Evolutionary conservation across 2,329 filamentous ascomycete genomes (phyloP).

Genomic region (Gaeumannomyces sp.): DNA sequence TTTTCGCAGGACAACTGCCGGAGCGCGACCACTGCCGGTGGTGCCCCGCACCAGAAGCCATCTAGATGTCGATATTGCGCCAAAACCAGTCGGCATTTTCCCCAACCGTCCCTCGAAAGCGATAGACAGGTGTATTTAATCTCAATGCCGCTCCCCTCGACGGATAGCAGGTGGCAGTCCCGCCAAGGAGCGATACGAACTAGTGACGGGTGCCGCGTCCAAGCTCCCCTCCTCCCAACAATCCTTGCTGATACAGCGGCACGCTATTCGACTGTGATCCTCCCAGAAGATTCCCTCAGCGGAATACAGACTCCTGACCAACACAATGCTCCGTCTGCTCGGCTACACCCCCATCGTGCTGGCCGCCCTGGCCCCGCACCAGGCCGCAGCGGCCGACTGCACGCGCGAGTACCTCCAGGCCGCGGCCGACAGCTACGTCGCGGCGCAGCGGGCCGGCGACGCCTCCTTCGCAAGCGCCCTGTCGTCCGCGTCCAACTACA

Average conservation of each 20-base stretch:
- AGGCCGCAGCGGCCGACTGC: constrained; percentile 9
- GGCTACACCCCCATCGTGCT: background rate
- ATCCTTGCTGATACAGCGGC: too few relatives aligned
- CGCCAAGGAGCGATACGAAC: background rate
- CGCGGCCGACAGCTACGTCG: constrained; percentile 12
- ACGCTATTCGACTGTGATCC: background rate
- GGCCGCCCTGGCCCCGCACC: background rate
- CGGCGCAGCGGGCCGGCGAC: constrained; percentile 13
- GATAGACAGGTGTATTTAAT: background rate
- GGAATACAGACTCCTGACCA: background rate
- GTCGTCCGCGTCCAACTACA: constrained; percentile 12
- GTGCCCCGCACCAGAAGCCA: background rate
- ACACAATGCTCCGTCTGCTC: background rate
- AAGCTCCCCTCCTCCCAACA: too few relatives aligned
- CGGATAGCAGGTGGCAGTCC: too few relatives aligned
- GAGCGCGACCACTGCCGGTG: too few relatives aligned
- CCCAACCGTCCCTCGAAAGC: background rate
- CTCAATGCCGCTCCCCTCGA: background rate
- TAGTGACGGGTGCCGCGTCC: background rate
- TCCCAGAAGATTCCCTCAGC: background rate
- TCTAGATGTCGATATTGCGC: background rate
- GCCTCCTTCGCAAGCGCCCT: constrained; percentile 4
- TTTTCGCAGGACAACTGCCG: background rate
- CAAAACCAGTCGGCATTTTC: background rate
- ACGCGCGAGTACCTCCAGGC: constrained; percentile 12